Percentiles rank a stretch among this genome's conserved stretches.
Conservation (phyloP, 208 protist species). For the Acanthamoeba castellanii region DNA sequence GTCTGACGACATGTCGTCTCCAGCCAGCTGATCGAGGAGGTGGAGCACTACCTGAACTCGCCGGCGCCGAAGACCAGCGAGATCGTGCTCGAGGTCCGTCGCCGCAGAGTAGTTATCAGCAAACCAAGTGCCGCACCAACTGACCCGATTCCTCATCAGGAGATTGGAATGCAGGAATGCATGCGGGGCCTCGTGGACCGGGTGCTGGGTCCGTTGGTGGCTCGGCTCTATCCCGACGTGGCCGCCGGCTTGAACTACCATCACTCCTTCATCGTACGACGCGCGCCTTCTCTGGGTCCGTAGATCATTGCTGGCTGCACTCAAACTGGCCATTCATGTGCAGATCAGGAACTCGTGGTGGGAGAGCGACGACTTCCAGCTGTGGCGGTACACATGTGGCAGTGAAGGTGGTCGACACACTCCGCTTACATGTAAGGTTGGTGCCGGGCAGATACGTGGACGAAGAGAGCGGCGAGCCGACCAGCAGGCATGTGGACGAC, state of each 20-base stretch:
- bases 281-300: background rate
- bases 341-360: conserved; percentile 29
- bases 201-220: background rate
- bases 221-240: background rate
- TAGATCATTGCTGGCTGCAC: background rate
- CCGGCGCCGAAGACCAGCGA: conserved; percentile 10
- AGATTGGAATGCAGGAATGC: conserved; percentile 6
- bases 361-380: conserved; percentile 49
- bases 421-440: background rate
- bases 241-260: background rate
- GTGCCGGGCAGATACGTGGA: background rate
- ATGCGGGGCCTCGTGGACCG: background rate
- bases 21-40: conserved; percentile 2
- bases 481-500: conserved; percentile 36
- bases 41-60: conserved; percentile 13
- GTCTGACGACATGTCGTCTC: too few relatives aligned
- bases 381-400: conserved; percentile 27
- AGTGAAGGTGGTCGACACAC: too few relatives aligned
- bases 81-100: background rate
- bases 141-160: background rate
- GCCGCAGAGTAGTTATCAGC: background rate
- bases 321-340: background rate
- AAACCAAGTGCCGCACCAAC: background rate
- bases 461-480: background rate
- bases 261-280: background rate